Evolutionary conservation across 139 green algal species (phyloP).

Genomic region (Nannochloris sp.): DNA sequence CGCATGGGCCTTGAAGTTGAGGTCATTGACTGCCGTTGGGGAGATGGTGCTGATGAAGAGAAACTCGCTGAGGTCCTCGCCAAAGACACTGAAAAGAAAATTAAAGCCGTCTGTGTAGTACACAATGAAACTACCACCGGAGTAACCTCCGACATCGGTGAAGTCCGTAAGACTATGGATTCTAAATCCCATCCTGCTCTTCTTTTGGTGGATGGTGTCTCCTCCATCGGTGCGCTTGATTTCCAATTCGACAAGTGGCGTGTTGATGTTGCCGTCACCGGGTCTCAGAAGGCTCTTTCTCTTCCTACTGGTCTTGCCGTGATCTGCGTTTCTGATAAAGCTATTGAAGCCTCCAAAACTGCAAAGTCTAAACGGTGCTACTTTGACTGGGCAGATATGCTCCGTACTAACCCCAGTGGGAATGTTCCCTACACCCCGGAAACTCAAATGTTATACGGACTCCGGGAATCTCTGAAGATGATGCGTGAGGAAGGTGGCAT

Average conservation of each 20-base stretch:
- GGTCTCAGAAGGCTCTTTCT: slow-evolving; percentile 93
- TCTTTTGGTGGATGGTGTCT: slow-evolving; percentile 90
- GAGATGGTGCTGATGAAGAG: slow-evolving; percentile 77
- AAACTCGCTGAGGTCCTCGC: slow-evolving; percentile 53
- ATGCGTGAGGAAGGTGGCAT: slow-evolving; percentile 83
- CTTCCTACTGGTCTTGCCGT: slow-evolving; percentile 90
- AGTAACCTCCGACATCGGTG: slow-evolving; percentile 75
- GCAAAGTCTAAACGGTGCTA: slow-evolving; percentile 71
- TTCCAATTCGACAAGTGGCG: slow-evolving; percentile 93
- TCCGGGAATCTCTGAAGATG: slow-evolving; percentile 66
- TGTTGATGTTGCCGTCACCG: slow-evolving; percentile 94
- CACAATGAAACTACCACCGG: slow-evolving; percentile 98
- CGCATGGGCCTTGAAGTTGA: slow-evolving; percentile 89
- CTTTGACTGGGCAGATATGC: slow-evolving; percentile 78
- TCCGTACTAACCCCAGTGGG: slow-evolving; percentile 46
- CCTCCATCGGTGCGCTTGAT: slow-evolving; percentile 85
- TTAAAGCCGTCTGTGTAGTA: slow-evolving; percentile 92
- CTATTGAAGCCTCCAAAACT: slow-evolving; percentile 60
- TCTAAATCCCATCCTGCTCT: slow-evolving; percentile 69
- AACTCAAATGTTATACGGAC: slow-evolving; percentile 84
- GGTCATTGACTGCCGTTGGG: slow-evolving; percentile 84
- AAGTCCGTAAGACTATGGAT: slow-evolving; percentile 64
- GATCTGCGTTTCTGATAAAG: slow-evolving; percentile 77
- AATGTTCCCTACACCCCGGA: slow-evolving; percentile 74
- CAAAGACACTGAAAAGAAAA: slow-evolving; percentile 74